These are phyloP conservation scores for Haematococcus sp. DNA, from an alignment of 139 green algal genomes.

Conservation along the genomic window DNA sequence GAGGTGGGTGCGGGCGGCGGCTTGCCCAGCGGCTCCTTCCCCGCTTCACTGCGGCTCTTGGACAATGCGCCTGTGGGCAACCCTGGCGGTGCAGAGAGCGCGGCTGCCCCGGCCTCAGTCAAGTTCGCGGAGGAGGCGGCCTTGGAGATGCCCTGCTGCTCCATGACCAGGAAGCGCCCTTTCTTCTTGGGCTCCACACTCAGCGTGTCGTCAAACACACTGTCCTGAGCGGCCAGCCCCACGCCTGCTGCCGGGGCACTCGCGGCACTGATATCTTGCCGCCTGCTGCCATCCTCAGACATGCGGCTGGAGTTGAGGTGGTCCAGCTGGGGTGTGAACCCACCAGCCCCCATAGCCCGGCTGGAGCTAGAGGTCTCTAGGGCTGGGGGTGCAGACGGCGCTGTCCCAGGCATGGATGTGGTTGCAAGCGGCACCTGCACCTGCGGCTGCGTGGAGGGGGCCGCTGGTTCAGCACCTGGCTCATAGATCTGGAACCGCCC, in stretches of 20 bases:
- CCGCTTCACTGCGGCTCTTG: constrained; percentile 1
- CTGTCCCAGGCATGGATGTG: constrained; percentile 2
- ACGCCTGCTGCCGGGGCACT: neutral
- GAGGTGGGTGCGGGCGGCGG: constrained; percentile 16
- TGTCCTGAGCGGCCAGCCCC: constrained; percentile 5
- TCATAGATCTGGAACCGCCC: constrained; percentile 78
- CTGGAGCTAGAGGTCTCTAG: too few relatives aligned
- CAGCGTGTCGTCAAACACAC: neutral
- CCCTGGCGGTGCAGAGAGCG: too few relatives aligned
- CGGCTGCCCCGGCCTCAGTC: constrained; percentile 4
- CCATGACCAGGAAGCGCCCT: constrained; percentile 82
- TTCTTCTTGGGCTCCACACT: constrained; percentile 52
- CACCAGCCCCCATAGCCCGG: too few relatives aligned
- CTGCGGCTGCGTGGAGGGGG: constrained; percentile 20
- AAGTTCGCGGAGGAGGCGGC: constrained; percentile 30
- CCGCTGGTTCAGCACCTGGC: constrained; percentile 27
- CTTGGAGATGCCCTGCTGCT: constrained; percentile 45
- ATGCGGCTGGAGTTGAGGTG: neutral
- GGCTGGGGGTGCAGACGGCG: neutral
- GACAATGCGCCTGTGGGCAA: too few relatives aligned
- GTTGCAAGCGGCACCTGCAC: neutral
- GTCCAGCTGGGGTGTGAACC: too few relatives aligned
- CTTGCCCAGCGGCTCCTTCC: constrained; percentile 17
- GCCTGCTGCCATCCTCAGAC: neutral
- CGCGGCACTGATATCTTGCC: too few relatives aligned